These are phyloP conservation scores for Cladosporium austrohemisphaericum DNA, from an alignment of 2,329 filamentous ascomycete genomes.

Conservation along the genomic window DNA sequence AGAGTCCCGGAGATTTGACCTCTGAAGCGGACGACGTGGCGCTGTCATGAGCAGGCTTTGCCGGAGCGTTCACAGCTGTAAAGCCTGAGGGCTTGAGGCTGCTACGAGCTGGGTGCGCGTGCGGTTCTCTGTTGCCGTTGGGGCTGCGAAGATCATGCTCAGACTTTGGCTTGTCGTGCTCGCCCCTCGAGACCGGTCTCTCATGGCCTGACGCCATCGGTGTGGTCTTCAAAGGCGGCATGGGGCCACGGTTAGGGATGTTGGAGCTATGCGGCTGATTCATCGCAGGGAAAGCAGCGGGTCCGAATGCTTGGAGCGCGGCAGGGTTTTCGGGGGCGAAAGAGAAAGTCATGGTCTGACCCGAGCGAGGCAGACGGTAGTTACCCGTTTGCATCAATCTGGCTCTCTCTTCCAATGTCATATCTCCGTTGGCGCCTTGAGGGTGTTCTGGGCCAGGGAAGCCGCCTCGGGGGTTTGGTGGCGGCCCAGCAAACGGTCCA, in stretches of 20 bases:
- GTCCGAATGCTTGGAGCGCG: constrained; percentile 23
- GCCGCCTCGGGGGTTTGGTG: no score
- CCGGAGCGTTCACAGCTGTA: constrained; percentile 17
- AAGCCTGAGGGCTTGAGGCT: constrained; percentile 8
- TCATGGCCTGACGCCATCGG: not conserved
- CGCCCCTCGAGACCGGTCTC: not conserved
- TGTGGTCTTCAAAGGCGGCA: not conserved
- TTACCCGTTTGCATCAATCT: not conserved
- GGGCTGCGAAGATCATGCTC: not conserved
- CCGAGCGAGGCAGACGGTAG: constrained; percentile 22
- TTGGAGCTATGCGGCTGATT: not conserved
- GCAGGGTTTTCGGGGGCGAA: constrained; percentile 24
- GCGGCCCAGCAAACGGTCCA: no score
- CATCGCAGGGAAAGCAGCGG: constrained; percentile 21
- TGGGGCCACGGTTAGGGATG: not conserved
- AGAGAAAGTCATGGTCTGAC: constrained; percentile 29
- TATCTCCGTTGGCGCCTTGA: no score
- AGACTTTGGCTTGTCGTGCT: not conserved
- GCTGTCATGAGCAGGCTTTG: not conserved
- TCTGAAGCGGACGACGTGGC: not conserved
- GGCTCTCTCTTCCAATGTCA: no score
- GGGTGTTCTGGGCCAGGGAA: no score
- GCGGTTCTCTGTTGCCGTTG: not conserved
- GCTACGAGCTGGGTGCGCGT: not conserved
- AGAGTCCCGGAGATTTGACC: not conserved